These are phyloP conservation scores for Begonia loranthoides DNA, from an alignment of 306 rosid species.

Conservation along the genomic window DNA sequence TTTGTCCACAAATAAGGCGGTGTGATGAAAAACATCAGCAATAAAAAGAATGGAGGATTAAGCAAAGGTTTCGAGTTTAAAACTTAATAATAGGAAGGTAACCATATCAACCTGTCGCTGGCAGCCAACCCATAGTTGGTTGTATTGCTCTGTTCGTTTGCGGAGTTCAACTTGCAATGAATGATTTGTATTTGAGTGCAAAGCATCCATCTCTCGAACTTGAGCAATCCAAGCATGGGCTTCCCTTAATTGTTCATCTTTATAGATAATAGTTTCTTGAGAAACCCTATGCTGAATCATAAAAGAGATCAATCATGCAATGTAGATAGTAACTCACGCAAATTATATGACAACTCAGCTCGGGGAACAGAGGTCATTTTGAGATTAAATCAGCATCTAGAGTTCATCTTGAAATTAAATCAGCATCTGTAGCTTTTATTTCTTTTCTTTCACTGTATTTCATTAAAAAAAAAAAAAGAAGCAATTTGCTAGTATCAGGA, in stretches of 20 bases:
- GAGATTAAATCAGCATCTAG: too few relatives aligned
- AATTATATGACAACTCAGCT: too few relatives aligned
- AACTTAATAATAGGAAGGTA: neutral
- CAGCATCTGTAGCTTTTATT: too few relatives aligned
- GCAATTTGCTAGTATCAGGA: too few relatives aligned
- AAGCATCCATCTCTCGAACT: slow-evolving; percentile 82
- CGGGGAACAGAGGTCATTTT: too few relatives aligned
- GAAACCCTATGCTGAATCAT: slow-evolving; percentile 69
- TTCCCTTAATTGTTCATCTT: slow-evolving; percentile 86
- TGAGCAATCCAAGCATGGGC: slow-evolving; percentile 94
- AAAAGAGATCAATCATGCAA: too few relatives aligned
- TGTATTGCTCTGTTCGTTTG: slow-evolving; percentile 85
- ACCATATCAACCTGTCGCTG: slow-evolving; percentile 74
- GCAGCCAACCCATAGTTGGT: slow-evolving; percentile 86
- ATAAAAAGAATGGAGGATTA: neutral
- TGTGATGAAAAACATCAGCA: neutral
- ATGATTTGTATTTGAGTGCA: slow-evolving; percentile 77
- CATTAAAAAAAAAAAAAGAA: too few relatives aligned
- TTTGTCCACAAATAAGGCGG: neutral
- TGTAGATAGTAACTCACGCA: too few relatives aligned
- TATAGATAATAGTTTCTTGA: slow-evolving; percentile 69
- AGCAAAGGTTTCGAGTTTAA: neutral
- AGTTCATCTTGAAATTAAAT: too few relatives aligned
- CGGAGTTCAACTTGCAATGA: slow-evolving; percentile 79
- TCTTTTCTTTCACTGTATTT: too few relatives aligned